Percentiles rank a stretch among this genome's conserved stretches.
These are phyloP conservation scores for Cadophora luteo-olivacea DNA, from an alignment of 2,329 filamentous ascomycete genomes.

Conservation along the genomic window DNA sequence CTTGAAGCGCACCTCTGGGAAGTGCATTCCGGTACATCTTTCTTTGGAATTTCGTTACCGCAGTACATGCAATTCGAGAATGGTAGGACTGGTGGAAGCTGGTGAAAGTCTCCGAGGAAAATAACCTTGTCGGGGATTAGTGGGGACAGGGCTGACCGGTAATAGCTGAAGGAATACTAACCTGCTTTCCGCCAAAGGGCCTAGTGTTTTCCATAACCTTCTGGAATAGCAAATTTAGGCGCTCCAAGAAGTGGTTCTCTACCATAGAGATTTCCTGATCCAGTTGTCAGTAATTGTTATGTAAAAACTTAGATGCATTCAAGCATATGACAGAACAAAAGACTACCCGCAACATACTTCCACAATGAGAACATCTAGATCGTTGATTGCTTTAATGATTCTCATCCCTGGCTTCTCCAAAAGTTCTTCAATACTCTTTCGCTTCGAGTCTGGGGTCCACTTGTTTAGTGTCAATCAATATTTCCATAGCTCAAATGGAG, in stretches of 20 bases:
- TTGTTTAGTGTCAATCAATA: not conserved
- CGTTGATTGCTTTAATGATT: constrained; percentile 15
- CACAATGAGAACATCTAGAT: constrained; percentile 36
- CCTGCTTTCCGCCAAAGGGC: constrained; percentile 41
- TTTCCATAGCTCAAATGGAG: not conserved
- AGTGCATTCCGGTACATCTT: constrained; percentile 3
- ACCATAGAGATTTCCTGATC: constrained; percentile 44
- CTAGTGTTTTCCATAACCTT: constrained; percentile 11
- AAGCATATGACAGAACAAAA: too few relatives aligned
- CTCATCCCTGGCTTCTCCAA: constrained; percentile 19
- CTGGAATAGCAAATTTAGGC: constrained; percentile 36
- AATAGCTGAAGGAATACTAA: too few relatives aligned
- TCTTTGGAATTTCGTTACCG: constrained; percentile 25
- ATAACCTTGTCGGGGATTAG: too few relatives aligned
- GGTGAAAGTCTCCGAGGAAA: constrained; percentile 41
- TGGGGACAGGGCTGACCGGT: too few relatives aligned
- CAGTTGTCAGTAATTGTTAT: too few relatives aligned
- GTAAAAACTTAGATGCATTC: too few relatives aligned
- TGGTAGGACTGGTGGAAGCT: constrained; percentile 42
- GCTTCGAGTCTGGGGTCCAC: constrained; percentile 39
- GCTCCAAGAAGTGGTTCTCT: constrained; percentile 40
- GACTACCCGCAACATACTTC: too few relatives aligned
- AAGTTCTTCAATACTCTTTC: constrained; percentile 24
- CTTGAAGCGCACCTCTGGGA: constrained; percentile 24
- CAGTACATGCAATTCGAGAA: constrained; percentile 39